Conservation (phyloP, 2,329 filamentous ascomycete species). For the Aspergillus sp. region DNA sequence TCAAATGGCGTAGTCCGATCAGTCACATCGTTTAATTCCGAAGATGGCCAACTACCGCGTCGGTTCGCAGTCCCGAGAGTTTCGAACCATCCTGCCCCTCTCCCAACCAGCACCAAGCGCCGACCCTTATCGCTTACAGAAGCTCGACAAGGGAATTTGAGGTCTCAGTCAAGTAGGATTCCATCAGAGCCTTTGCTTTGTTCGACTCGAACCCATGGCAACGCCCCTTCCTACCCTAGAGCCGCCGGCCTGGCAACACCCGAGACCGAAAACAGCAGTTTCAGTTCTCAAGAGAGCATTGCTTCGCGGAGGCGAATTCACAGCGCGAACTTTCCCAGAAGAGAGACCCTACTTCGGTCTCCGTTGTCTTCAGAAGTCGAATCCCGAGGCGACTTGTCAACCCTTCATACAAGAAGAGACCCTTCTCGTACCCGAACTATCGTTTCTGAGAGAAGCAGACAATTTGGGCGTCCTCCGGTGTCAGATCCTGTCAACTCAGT, state of each 20-base stretch:
- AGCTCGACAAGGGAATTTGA: slow-evolving; percentile 48
- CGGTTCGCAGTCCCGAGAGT: slow-evolving; percentile 25
- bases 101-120: slow-evolving; percentile 38
- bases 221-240: slow-evolving; percentile 27
- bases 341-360: slow-evolving; percentile 31
- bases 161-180: slow-evolving; percentile 31
- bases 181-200: slow-evolving; percentile 54
- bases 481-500: slow-evolving; percentile 9
- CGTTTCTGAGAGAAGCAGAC: slow-evolving; percentile 18
- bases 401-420: slow-evolving; percentile 20
- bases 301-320: slow-evolving; percentile 32
- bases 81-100: slow-evolving; percentile 25
- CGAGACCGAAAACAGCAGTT: slow-evolving; percentile 38
- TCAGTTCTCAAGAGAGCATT: slow-evolving; percentile 26
- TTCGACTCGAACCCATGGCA: slow-evolving; percentile 36
- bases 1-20: slow-evolving; percentile 52
- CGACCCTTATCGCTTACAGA: slow-evolving; percentile 56
- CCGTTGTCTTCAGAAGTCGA: slow-evolving; percentile 35
- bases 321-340: slow-evolving; percentile 34
- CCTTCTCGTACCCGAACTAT: slow-evolving; percentile 11
- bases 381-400: slow-evolving; percentile 19
- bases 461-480: slow-evolving; percentile 15
- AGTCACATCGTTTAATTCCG: slow-evolving; percentile 44
- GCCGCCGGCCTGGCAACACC: slow-evolving; percentile 41
- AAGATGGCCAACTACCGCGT: slow-evolving; percentile 31